Evolutionary conservation across 2,329 filamentous ascomycete genomes (phyloP).

Genomic region (Ceratocystis huliohia): DNA sequence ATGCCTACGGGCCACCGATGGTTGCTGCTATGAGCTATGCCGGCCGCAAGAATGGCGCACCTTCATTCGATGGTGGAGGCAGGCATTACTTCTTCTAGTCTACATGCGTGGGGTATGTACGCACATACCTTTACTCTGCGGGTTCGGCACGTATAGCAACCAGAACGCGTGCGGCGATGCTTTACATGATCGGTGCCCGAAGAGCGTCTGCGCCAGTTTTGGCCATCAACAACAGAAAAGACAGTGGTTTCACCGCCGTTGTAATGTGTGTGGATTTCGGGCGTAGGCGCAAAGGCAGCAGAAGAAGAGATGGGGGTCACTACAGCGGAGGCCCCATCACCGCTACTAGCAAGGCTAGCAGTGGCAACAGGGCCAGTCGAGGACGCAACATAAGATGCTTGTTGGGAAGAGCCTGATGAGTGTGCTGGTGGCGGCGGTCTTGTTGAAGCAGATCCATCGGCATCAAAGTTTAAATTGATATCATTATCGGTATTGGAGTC

Average conservation of each 20-base stretch:
- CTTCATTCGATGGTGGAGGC: not conserved
- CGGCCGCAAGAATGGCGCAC: not conserved
- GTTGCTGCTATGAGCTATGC: not conserved
- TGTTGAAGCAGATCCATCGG: not conserved
- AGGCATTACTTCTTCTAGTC: not conserved
- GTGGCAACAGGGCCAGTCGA: not conserved
- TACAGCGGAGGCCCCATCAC: constrained; percentile 16
- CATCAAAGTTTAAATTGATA: not conserved
- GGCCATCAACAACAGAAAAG: constrained; percentile 25
- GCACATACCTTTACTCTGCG: constrained; percentile 63
- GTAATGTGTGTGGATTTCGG: constrained; percentile 13
- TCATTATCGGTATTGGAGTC: not conserved
- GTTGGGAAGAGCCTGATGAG: not conserved
- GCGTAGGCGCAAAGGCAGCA: constrained; percentile 39
- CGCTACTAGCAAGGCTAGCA: constrained; percentile 26
- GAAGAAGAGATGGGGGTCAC: constrained; percentile 29
- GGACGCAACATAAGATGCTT: not conserved
- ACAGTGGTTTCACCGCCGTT: not conserved
- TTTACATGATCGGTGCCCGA: constrained; percentile 61
- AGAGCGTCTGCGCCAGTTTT: constrained; percentile 34
- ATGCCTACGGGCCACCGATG: not conserved
- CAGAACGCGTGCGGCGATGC: constrained; percentile 82
- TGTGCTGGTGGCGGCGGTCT: not conserved
- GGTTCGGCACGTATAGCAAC: constrained; percentile 82
- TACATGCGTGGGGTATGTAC: not conserved